Evolutionary conservation across 140 eudicot genomes (phyloP).

Genomic region (Anethum foeniculum): DNA sequence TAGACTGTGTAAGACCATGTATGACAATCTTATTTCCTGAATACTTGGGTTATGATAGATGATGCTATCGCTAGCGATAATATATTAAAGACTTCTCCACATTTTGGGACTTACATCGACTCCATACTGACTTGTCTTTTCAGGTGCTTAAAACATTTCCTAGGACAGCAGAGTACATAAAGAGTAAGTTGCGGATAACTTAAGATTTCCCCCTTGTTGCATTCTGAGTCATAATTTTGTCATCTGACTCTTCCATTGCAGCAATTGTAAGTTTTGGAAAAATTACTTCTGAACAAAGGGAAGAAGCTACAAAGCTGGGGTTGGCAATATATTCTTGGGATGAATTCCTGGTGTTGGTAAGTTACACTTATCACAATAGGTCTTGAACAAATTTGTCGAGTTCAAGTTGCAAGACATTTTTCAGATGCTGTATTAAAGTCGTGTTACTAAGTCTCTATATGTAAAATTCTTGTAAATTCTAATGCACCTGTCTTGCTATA

Average conservation of each 20-base stretch:
- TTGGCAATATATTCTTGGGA: conserved; percentile 70
- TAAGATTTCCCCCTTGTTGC: background rate
- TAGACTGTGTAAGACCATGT: background rate
- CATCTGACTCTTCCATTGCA: conserved; percentile 16
- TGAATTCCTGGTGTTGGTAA: conserved; percentile 70
- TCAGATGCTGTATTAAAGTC: background rate
- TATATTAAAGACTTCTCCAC: background rate
- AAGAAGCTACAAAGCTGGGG: conserved; percentile 61
- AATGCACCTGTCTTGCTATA: conserved; percentile 5
- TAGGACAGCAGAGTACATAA: conserved; percentile 55
- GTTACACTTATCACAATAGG: conserved; percentile 9
- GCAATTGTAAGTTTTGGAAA: conserved; percentile 94
- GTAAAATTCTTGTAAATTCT: background rate
- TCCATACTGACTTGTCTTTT: conserved; percentile 19
- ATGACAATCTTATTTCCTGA: background rate
- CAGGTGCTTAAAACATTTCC: conserved; percentile 83
- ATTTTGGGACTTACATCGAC: background rate
- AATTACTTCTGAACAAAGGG: conserved; percentile 56
- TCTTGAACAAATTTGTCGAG: background rate
- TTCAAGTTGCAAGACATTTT: background rate
- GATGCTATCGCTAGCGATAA: background rate
- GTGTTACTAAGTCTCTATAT: background rate
- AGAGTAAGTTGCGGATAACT: conserved; percentile 53
- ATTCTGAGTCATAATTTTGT: conserved; percentile 3
- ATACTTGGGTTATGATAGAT: background rate